A percentile compares a stretch with the other conserved stretches of the same genome.
Conservation (phyloP, 306 rosid species). For the Cicer yamashitae region DNA sequence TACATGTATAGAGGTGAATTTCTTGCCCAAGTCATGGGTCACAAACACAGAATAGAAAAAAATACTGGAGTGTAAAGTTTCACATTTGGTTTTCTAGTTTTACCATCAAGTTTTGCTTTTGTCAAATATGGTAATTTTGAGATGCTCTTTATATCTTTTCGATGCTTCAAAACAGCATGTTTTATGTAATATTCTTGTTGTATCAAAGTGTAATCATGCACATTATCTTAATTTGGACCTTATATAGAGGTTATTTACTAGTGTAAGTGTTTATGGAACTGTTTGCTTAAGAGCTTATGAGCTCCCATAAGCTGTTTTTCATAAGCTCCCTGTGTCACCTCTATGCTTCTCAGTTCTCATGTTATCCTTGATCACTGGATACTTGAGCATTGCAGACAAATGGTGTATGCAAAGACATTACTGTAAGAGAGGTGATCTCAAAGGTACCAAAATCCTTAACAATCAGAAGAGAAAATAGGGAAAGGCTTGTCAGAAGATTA, state of each 20-base stretch:
- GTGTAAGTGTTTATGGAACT: too few relatives aligned
- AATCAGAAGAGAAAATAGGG: too few relatives aligned
- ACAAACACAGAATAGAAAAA: slow-evolving; percentile 37
- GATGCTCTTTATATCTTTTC: slow-evolving; percentile 17
- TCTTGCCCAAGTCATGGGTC: slow-evolving; percentile 41
- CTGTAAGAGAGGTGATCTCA: too few relatives aligned
- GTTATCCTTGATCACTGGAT: neutral
- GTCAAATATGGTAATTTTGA: slow-evolving; percentile 30
- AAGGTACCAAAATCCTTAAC: too few relatives aligned
- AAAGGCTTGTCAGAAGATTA: too few relatives aligned
- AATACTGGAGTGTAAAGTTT: slow-evolving; percentile 24
- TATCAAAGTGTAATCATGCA: neutral
- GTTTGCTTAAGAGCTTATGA: too few relatives aligned
- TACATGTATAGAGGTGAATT: slow-evolving; percentile 42
- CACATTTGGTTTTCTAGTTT: slow-evolving; percentile 35
- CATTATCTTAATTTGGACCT: too few relatives aligned
- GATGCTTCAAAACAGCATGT: slow-evolving; percentile 25
- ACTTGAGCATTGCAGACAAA: too few relatives aligned
- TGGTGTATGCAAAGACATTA: too few relatives aligned
- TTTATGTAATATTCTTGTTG: slow-evolving; percentile 39
- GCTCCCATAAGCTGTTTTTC: too few relatives aligned
- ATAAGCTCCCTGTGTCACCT: neutral
- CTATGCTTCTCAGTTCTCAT: neutral
- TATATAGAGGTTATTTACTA: too few relatives aligned
- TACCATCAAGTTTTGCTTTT: slow-evolving; percentile 31